Evolutionary conservation across 1,284 basidiomycete species (phyloP), one percentile per base, ranked within the genome.

Genomic region (Cryptococcus hybrid): DNA sequence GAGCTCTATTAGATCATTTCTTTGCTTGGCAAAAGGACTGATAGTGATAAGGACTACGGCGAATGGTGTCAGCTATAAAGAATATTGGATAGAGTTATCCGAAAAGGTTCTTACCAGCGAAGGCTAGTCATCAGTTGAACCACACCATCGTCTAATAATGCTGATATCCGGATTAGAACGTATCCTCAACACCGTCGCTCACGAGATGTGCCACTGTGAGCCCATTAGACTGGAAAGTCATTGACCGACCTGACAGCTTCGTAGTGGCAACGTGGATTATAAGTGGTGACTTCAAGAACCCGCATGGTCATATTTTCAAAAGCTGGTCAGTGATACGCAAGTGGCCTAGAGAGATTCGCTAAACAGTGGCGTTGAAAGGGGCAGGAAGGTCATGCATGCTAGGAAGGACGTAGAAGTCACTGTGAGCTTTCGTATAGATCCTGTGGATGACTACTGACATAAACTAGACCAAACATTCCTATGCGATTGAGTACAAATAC

Each of bases 191-290:
- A 78, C 76, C 0, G 69, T 78, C 37, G 75, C 76, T 11, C 76
- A 78, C 52, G 76, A 78, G 55, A 76, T 78, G 74, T 78, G 76
- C 61, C 76, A 78, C 64, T 50, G 73, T 75, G 51, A 59, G 73
- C 62, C 9, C 9, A 6, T 7, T 38, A 15, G 24, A 24, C 24
- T 24, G 24, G 36, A 12, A 9, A 6, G 7, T 5, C 24, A 24
- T 24, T 24, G 24, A 24, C 24, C 24, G 24, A 24, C 24, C 24
- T 24, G 24, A 24, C 24, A 24, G 24, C 24, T 24, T 24, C n/a
- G 3, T 51, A 71, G 70, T 78, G 37, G 76, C 76, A 0, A 60
- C 64, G 3, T 78, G 70, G 70, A 56, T 74, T 15, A 75, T 78
- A 59, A 69, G 63, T 24, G 59, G 69, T 36, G 75, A 77, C 44